Base-by-base conservation (phyloP, 352 stramenopile genomes). In the Globisporangium irregulare region DNA sequence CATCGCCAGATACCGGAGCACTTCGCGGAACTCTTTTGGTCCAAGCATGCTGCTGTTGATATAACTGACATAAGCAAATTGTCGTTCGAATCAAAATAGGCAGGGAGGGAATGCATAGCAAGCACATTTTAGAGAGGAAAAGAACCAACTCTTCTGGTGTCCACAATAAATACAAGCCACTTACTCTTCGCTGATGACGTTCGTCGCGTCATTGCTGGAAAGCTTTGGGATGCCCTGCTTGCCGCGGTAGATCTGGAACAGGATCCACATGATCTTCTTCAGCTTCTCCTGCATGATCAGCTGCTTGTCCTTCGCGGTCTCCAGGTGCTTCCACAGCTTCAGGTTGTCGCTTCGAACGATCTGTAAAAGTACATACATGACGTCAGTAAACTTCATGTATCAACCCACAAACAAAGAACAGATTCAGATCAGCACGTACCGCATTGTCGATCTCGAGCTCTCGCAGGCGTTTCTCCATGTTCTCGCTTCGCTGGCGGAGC, bases 181-280 rank as follows among this genome's bases (percentile, higher is more conserved):
- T 69, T 87, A 95, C 86, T 95, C 88, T 82, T 95, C 88, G 41
- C 69, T 92, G 73, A 94, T 82, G 55, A 72, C 80, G 32, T 73
- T 73, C 25, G 73, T 75, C 25, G 67, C 61, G 29, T 89, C 85
- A 56, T 89, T 87, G 48, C 73, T 71, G 1, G 85, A 88, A 0
- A 95, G 73, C 67, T 94, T 94, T 27, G 88, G 86, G 14, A 95
- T 78, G 8, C 75, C 79, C 48, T 93, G 84, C 61, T 95, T 95
- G 66, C 85, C 84, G 8, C 88, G 86, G 72, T 95, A 95, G 72
- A 96, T 95, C 73, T 96, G 87, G 67, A 92, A 96, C 54, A 96
- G 64, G 32, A 96, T 92, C 87, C 87, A 96, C 82, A 96, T 91
- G 65, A 96, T 96, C 76, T 96, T 96, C 76, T 96, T 94, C 75